phyloP scores from a whole-genome alignment of 116 monocot species.

The Posidonia oceanica region DNA sequence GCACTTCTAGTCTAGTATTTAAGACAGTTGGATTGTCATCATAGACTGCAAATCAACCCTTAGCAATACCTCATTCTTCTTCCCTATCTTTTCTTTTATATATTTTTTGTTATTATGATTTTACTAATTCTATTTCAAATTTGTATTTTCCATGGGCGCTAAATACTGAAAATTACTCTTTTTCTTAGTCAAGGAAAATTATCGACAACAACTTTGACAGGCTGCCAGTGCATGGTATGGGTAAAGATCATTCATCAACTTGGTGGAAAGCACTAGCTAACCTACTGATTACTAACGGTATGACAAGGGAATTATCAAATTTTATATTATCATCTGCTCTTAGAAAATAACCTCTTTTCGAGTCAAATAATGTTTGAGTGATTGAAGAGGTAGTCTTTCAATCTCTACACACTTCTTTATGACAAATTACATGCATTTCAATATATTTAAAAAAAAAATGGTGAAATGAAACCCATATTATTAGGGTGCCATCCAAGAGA shows the following conservation, averaged over 20 bases:
- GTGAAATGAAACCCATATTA: no score
- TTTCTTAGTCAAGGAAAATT: constrained; percentile 66
- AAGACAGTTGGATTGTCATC: no score
- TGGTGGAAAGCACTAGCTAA: constrained; percentile 96
- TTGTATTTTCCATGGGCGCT: background rate
- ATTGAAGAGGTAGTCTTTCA: no score
- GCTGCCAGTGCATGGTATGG: constrained; percentile 72
- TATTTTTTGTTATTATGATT: background rate
- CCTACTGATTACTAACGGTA: constrained; percentile 70
- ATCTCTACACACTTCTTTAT: no score
- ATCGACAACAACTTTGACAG: constrained; percentile 72
- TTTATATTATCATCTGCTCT: background rate
- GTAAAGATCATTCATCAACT: constrained; percentile 59
- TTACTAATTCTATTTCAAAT: background rate
- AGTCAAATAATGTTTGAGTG: background rate
- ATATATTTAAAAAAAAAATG: no score
- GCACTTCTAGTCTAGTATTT: no score
- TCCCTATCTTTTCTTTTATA: background rate
- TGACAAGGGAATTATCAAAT: background rate
- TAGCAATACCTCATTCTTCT: background rate
- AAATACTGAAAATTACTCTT: background rate
- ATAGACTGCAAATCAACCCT: background rate
- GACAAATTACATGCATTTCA: no score
- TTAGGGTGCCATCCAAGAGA: no score
- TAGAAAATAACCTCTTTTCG: background rate